phyloP scores from a whole-genome alignment of 1,284 basidiomycete genomes.

The Irpex sp. region DNA sequence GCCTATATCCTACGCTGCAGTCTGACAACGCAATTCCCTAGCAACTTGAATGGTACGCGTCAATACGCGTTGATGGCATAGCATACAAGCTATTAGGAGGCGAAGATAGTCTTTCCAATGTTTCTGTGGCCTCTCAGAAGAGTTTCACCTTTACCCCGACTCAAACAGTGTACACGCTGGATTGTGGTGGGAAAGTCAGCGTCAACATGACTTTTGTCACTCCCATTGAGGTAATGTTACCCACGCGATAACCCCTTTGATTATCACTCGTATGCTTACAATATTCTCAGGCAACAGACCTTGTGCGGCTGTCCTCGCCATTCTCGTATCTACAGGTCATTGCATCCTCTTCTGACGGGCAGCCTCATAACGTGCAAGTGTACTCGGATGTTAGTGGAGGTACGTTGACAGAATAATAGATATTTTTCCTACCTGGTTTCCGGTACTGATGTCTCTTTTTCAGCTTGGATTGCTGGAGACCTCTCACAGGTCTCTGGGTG shows the following conservation, averaged over 20 bases:
- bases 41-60: background rate
- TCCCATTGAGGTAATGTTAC: conserved; percentile 13
- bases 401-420: conserved; percentile 8
- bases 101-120: background rate
- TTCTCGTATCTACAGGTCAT: conserved; percentile 22
- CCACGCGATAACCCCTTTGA: conserved; percentile 7
- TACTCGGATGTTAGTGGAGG: conserved; percentile 27
- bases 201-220: conserved; percentile 14
- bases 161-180: conserved; percentile 3
- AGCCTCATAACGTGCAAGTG: conserved; percentile 21
- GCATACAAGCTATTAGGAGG: background rate
- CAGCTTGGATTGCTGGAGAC: background rate
- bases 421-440: background rate
- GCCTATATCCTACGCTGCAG: background rate
- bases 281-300: conserved; percentile 7
- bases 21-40: background rate
- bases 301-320: conserved; percentile 21
- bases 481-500: background rate
- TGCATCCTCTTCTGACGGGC: conserved; percentile 21
- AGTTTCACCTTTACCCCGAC: conserved; percentile 11
- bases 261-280: background rate
- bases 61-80: background rate
- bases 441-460: background rate
- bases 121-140: background rate
- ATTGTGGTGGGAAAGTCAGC: conserved; percentile 9